These are phyloP conservation scores for Mucor indicus DNA, from an alignment of 371 early-diverging fungal genomes.

Conservation along the genomic window DNA sequence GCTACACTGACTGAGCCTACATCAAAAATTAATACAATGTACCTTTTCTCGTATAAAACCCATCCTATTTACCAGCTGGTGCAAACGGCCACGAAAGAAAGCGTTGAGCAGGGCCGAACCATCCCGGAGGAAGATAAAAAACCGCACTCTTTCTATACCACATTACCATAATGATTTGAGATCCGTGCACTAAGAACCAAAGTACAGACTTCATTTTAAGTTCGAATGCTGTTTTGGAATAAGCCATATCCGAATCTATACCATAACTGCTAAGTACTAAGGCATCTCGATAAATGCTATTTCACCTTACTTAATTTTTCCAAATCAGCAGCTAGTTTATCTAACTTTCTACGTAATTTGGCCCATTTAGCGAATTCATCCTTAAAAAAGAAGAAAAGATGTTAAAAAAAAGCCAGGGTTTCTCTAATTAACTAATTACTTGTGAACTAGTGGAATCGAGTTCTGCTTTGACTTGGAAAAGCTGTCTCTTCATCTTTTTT, in stretches of 20 bases:
- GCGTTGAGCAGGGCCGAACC: constrained; percentile 80
- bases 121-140: constrained; percentile 79
- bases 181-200: constrained; percentile 69
- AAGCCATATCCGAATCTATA: constrained; percentile 62
- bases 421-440: constrained; percentile 28
- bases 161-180: constrained; percentile 64
- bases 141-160: constrained; percentile 73
- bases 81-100: constrained; percentile 78
- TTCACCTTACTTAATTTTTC: constrained; percentile 66
- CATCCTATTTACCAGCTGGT: constrained; percentile 55
- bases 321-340: constrained; percentile 62
- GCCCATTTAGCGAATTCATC: constrained; percentile 97
- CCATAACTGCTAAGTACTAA: too few species aligned
- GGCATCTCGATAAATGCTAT: too few species aligned
- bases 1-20: constrained; percentile 71
- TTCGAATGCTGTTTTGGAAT: constrained; percentile 72
- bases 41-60: neutral
- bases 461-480: constrained; percentile 57
- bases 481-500: constrained; percentile 55
- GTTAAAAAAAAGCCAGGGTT: too few species aligned
- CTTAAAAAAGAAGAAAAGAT: too few species aligned
- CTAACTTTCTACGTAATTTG: constrained; percentile 81
- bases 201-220: constrained; percentile 72
- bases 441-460: constrained; percentile 67
- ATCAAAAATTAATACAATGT: neutral